Evolutionary conservation across 768 basidiomycete species (phyloP), one percentile per base, ranked within the genome.

Genomic region (Tricholomella constricta): DNA sequence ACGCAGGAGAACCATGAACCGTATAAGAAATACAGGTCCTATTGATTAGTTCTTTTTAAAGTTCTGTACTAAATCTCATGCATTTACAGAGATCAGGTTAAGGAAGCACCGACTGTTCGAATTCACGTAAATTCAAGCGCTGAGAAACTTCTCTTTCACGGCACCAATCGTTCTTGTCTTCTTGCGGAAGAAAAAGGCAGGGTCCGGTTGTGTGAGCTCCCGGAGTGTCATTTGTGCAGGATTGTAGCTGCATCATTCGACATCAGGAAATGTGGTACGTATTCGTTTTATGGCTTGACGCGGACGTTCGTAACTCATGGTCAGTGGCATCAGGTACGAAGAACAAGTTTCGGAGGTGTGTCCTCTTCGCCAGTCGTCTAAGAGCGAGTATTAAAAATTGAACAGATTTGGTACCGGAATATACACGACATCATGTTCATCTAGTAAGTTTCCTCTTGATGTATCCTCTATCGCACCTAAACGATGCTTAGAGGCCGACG

Each of bases 321-420:
- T 26, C 9, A 20, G n/a, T 2, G 8, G 2, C 47, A 41, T n/a
- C 35, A 83, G 81, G 83, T 7, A 69, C 72, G 32, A 81, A 82
- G 59, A 74, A 85, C 61, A 78, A 79, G 31, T 85, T 84, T 58
- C 77, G 78, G 47, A 69, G 79, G 76, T 77, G 58, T 54, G 34
- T 34, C 19, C n/a, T 14, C 19, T 45, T 22, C 35, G 56, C 41
- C 26, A 9, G 2, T 9, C 27, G 19, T 23, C 48, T 31, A 35
- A 5, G 19, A n/a, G n/a, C n/a, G 17, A 6, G 20, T 8, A 29
- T 22, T 37, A 19, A 50, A 31, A 12, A 3, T 37, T 17, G 1
- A 6, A n/a, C 58, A 83, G 85, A 55, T 88, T 88, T 63, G 86
- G 86, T n/a, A 74, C 72, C 6, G 86, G 86, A 3, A 86, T 88